phyloP scores from a whole-genome alignment of 768 basidiomycete genomes.

The Macrolepiota albuminosa region DNA sequence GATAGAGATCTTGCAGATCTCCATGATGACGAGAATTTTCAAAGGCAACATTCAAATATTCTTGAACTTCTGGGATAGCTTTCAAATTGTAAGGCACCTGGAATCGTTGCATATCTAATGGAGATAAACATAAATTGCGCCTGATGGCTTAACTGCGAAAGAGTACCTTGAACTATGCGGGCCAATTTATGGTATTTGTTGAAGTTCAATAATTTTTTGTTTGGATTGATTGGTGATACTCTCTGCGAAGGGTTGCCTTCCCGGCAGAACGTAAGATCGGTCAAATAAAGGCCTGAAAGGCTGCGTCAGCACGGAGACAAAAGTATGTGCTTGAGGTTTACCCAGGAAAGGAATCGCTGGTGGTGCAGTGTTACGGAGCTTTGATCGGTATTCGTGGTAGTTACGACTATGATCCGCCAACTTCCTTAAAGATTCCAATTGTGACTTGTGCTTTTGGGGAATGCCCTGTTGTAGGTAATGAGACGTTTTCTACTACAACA shows the following conservation, averaged over 20 bases:
- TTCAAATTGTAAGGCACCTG: slow-evolving; percentile 84
- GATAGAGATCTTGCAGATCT: slow-evolving; percentile 82
- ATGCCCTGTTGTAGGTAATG: slow-evolving; percentile 49
- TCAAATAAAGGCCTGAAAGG: slow-evolving; percentile 70
- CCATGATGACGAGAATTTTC: slow-evolving; percentile 71
- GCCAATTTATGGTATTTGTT: slow-evolving; percentile 94
- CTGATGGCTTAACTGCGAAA: neutral
- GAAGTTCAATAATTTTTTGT: slow-evolving; percentile 87
- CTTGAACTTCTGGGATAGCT: slow-evolving; percentile 85
- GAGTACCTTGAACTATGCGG: slow-evolving; percentile 72
- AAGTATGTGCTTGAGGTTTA: slow-evolving; percentile 23
- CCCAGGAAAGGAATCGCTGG: slow-evolving; percentile 96
- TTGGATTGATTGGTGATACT: slow-evolving; percentile 68
- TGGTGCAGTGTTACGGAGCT: slow-evolving; percentile 81
- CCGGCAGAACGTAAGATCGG: slow-evolving; percentile 91
- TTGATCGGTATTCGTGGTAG: slow-evolving; percentile 86
- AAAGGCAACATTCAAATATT: slow-evolving; percentile 68
- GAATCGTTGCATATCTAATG: slow-evolving; percentile 85
- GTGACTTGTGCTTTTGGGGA: slow-evolving; percentile 76
- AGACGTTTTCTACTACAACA: neutral
- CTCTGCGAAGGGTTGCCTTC: slow-evolving; percentile 91
- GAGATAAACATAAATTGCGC: neutral
- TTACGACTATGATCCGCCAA: slow-evolving; percentile 90
- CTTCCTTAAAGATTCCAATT: slow-evolving; percentile 75
- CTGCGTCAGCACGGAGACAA: slow-evolving; percentile 9